Percentiles rank a stretch among this genome's conserved stretches.
phyloP scores from a whole-genome alignment of 208 protist species.

The Tritrichomonas musculus region DNA sequence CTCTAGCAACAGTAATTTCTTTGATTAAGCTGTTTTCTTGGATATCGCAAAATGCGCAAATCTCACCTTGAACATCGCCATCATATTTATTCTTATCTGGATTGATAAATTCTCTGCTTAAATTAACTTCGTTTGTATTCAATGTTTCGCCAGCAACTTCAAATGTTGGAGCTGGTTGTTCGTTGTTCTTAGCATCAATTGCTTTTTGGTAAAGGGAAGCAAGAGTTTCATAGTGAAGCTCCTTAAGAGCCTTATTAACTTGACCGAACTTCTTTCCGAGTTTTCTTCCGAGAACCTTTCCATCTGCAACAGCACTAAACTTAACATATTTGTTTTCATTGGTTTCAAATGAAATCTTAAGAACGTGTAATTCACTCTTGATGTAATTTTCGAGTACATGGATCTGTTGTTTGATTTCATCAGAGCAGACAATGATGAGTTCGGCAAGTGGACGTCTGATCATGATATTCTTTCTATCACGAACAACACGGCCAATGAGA shows the following conservation, averaged over 20 bases:
- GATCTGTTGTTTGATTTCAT: neutral
- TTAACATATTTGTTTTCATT: slow-evolving; percentile 23
- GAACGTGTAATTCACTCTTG: neutral
- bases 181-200: neutral
- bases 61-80: neutral
- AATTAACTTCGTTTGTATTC: neutral
- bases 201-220: neutral
- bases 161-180: neutral
- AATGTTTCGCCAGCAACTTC: neutral
- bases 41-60: neutral
- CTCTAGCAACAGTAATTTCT: too few species aligned
- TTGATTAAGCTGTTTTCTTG: too few species aligned
- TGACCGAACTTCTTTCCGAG: neutral
- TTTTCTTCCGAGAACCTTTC: neutral
- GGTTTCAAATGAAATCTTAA: neutral
- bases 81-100: neutral
- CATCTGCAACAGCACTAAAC: neutral
- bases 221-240: neutral
- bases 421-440: neutral
- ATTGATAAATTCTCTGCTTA: neutral
- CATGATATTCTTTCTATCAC: neutral
- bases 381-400: neutral
- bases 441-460: neutral
- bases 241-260: neutral
- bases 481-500: neutral